Base-by-base conservation (phyloP, 2,329 filamentous ascomycete species). In the Blastomyces parvus region DNA sequence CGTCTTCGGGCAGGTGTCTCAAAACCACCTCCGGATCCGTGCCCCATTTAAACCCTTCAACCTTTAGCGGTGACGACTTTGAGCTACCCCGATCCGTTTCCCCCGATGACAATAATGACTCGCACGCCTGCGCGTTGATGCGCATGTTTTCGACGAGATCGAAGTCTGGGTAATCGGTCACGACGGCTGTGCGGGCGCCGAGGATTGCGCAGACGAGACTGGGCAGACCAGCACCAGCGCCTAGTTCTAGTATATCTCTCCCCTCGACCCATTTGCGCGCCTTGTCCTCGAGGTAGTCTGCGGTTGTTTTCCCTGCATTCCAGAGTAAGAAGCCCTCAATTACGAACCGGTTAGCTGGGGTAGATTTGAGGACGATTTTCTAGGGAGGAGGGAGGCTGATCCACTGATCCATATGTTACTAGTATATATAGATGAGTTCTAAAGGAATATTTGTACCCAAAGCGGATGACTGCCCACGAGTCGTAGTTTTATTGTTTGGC, bases 381-480 rank as follows among this genome's bases (percentile, higher is more conserved):
- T 46, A 58, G 60, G 42, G 60, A 40, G 55, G 48, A 14, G 27
- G 30, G 27, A n/a, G n/a, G n/a, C n/a, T n/a, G n/a, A n/a, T n/a
- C n/a, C n/a, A 14, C 4, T 52, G 13, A 27, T 27, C 17, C 1
- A 13, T 11, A 11, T 22, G 52, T 33, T 33, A 30, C 13, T 58
- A 4, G 9, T 57, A 8, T 40, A 36, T 22, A 14, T 22, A 57
- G 8, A 40, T 13, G 19, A 25, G 33, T 2, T n/a, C 13, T 38
- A 17, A 42, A 13, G 55, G 9, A 36, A 30, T 42, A 64, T 69
- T 63, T 78, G 76, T 83, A 87, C 85, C 84, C 95, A 96, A 17
- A 95, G 84, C 30, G 91, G 90, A 79, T 89, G 93, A 75, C 90
- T 87, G 65, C 92, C 92, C 55, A 96, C 90, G 14, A 97, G 84